phyloP scores from a whole-genome alignment of 768 basidiomycete species.

The Suillus hirtellus region DNA sequence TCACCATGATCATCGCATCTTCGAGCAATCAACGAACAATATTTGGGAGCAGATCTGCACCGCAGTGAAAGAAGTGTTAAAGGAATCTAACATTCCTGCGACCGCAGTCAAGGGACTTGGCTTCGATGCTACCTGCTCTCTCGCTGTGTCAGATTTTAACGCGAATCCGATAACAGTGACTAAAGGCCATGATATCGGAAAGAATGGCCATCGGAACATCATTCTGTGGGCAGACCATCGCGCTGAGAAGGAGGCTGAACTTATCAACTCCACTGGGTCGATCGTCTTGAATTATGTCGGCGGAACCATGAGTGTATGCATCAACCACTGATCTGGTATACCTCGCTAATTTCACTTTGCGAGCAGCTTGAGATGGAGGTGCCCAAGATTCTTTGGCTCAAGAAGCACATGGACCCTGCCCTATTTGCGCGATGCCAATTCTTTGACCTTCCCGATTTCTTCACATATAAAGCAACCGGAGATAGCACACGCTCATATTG shows the following conservation, averaged over 20 bases:
- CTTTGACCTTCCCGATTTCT: conserved; percentile 93
- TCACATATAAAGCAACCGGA: conserved; percentile 89
- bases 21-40: conserved; percentile 91
- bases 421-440: conserved; percentile 78
- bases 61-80: conserved; percentile 64
- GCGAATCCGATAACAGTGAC: conserved; percentile 80
- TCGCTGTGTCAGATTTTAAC: conserved; percentile 78
- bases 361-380: conserved; percentile 95
- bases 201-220: conserved; percentile 76
- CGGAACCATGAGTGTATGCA: conserved; percentile 86
- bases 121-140: conserved; percentile 95
- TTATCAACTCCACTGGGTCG: conserved; percentile 85
- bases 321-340: conserved; percentile 1
- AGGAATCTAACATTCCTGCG: conserved; percentile 54
- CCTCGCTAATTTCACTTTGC: conserved; percentile 12
- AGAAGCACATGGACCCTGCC: conserved; percentile 75
- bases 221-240: conserved; percentile 98
- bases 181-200: conserved; percentile 61
- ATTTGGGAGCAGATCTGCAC: conserved; percentile 77
- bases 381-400: conserved; percentile 96
- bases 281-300: conserved; percentile 93
- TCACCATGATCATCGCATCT: conserved; percentile 83
- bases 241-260: conserved; percentile 86
- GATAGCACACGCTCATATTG: conserved; percentile 78
- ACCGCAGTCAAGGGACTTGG: conserved; percentile 80